phyloP scores from a whole-genome alignment of 139 green algal species.

The Micractinium conductrix region DNA sequence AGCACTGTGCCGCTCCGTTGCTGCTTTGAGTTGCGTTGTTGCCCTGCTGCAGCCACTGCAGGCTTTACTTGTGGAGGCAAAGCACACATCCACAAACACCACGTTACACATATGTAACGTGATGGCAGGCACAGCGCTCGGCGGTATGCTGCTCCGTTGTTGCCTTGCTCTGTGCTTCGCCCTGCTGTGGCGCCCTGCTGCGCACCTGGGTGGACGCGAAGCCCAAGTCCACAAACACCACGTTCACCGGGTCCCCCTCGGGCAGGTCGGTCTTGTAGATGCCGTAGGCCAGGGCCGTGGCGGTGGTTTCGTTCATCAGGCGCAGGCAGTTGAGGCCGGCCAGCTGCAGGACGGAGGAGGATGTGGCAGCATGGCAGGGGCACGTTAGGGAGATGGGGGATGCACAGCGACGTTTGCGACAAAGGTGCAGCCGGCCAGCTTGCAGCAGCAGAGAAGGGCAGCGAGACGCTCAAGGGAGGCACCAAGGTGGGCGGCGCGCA shows the following conservation, averaged over 20 bases:
- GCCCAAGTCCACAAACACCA: slow-evolving; percentile 97
- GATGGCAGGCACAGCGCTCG: no score
- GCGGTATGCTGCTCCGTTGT: no score
- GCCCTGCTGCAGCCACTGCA: not conserved
- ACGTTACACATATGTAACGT: no score
- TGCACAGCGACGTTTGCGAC: not conserved
- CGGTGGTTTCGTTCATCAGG: slow-evolving; percentile 96
- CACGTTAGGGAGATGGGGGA: not conserved
- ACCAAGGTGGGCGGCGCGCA: no score
- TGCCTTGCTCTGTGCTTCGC: no score
- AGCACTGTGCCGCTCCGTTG: not conserved
- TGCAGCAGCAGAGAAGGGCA: not conserved
- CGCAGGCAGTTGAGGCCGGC: slow-evolving; percentile 91
- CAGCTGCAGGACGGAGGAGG: slow-evolving; percentile 52
- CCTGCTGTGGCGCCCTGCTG: not conserved
- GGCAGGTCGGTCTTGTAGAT: slow-evolving; percentile 99
- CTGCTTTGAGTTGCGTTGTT: not conserved
- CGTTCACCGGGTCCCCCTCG: slow-evolving; percentile 84
- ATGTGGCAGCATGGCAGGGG: not conserved
- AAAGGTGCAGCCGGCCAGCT: not conserved
- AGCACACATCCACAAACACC: no score
- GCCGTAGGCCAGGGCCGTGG: slow-evolving; percentile 95
- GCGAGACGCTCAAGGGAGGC: no score
- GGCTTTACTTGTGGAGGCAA: no score
- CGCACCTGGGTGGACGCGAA: slow-evolving; percentile 91